Percentiles rank a stretch among this genome's conserved stretches.
Conservation (phyloP, 495 filamentous ascomycete genomes). For the Lophiotrema nucula region DNA sequence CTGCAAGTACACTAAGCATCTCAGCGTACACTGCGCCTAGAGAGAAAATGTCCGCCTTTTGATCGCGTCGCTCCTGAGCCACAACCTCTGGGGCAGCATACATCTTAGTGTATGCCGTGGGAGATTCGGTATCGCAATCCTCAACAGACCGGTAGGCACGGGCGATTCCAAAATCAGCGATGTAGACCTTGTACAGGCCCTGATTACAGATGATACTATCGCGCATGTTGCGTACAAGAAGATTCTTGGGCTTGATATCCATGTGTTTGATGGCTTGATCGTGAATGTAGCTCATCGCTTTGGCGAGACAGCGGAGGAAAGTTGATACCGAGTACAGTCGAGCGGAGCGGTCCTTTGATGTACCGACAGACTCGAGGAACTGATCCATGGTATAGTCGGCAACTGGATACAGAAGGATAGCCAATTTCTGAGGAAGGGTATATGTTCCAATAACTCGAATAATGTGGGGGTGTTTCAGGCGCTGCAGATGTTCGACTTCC, state of each 20-base stretch:
- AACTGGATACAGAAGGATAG: constrained; percentile 31
- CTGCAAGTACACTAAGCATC: constrained; percentile 10
- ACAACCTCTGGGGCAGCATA: constrained; percentile 30
- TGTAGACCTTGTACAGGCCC: constrained; percentile 23
- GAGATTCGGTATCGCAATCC: constrained; percentile 18
- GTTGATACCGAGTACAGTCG: background rate
- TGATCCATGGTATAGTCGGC: constrained; percentile 23
- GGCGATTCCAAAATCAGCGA: constrained; percentile 33
- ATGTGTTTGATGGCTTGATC: constrained; percentile 3
- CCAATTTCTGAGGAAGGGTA: constrained; percentile 6
- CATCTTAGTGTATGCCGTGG: constrained; percentile 16
- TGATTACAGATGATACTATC: background rate
- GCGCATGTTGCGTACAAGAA: constrained; percentile 10
- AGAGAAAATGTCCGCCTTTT: constrained; percentile 27
- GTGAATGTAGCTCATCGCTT: constrained; percentile 6
- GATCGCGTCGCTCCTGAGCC: constrained; percentile 3
- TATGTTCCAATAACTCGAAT: constrained; percentile 31
- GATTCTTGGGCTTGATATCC: constrained; percentile 24
- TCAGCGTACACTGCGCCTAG: constrained; percentile 21
- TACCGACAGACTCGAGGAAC: constrained; percentile 15
- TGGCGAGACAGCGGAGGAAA: constrained; percentile 15
- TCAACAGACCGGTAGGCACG: constrained; percentile 19
- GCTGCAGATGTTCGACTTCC: constrained; percentile 30
- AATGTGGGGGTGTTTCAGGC: constrained; percentile 26
- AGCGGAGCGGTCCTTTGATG: background rate